Evolutionary conservation across 768 basidiomycete genomes (phyloP).

Genomic region (Mrakia frigida): DNA sequence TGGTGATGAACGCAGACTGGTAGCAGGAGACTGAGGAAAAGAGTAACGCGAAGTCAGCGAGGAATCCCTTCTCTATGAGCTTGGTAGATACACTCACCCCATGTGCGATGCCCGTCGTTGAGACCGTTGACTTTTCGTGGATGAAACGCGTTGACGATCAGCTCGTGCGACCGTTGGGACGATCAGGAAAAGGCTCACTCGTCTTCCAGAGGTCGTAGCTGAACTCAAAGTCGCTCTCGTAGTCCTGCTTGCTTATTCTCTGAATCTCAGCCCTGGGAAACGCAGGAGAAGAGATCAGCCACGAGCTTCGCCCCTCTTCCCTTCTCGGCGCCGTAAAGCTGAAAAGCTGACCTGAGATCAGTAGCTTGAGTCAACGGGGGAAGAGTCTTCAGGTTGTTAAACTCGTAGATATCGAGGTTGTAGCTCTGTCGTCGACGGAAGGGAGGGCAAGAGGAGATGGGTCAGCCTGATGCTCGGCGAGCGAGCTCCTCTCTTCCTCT

Average conservation of each 20-base stretch:
- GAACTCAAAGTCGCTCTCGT: slow-evolving; percentile 18
- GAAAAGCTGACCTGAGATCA: slow-evolving; percentile 8
- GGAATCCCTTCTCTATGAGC: neutral
- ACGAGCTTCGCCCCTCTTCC: neutral
- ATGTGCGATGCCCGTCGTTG: slow-evolving; percentile 11
- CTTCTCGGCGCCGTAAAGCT: neutral
- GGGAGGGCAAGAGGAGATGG: too few relatives aligned
- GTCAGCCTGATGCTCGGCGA: neutral
- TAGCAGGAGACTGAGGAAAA: neutral
- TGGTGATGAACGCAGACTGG: neutral
- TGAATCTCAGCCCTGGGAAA: slow-evolving; percentile 9
- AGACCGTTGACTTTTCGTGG: neutral
- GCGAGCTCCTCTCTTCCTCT: neutral
- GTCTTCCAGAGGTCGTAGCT: neutral
- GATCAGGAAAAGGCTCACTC: neutral
- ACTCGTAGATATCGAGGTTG: slow-evolving; percentile 23
- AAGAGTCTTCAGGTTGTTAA: slow-evolving; percentile 13
- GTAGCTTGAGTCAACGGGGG: slow-evolving; percentile 3
- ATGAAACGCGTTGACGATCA: neutral
- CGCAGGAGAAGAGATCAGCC: neutral
- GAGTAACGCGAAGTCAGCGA: neutral
- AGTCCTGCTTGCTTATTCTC: neutral
- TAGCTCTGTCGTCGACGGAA: neutral
- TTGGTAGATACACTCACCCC: neutral
- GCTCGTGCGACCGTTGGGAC: neutral